A percentile compares a stretch with the other conserved stretches of the same genome.
phyloP scores from a whole-genome alignment of 176 grass and related monocot species.

The Rhipidocladum racemiflorum region DNA sequence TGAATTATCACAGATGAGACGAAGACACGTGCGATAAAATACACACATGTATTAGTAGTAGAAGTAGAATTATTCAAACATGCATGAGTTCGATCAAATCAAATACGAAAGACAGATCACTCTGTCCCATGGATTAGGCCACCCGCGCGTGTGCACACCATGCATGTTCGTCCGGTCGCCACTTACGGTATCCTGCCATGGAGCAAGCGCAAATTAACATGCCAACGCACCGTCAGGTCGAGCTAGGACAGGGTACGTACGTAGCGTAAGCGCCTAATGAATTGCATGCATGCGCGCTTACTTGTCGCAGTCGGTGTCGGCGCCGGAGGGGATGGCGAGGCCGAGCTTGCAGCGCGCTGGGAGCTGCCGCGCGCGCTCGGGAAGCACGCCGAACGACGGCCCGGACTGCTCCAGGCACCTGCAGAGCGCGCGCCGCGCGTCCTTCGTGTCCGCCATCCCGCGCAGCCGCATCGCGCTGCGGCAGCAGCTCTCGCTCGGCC shows the following conservation, averaged over 20 bases:
- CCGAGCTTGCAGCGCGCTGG: constrained; percentile 44
- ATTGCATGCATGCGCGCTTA: background rate
- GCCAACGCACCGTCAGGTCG: background rate
- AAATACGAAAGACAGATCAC: background rate
- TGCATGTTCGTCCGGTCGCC: background rate
- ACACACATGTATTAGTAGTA: background rate
- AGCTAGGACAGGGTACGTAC: background rate
- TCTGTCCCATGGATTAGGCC: background rate
- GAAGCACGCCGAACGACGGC: constrained; percentile 56
- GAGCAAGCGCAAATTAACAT: background rate
- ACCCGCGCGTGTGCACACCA: background rate
- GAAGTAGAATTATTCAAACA: background rate
- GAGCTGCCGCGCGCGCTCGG: constrained; percentile 39
- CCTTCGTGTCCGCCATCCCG: constrained; percentile 34
- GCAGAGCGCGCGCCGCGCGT: constrained; percentile 44
- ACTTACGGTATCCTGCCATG: constrained; percentile 27
- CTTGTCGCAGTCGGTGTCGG: constrained; percentile 42
- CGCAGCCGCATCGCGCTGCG: constrained; percentile 36
- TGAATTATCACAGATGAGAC: too few relatives aligned
- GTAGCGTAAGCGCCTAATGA: background rate
- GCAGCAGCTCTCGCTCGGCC: constrained; percentile 47
- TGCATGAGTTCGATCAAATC: background rate
- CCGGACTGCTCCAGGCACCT: constrained; percentile 50
- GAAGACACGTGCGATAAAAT: background rate
- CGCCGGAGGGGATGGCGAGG: constrained; percentile 41